phyloP scores from a whole-genome alignment of 148 eudicot genomes.

The Linanthus parryae region DNA sequence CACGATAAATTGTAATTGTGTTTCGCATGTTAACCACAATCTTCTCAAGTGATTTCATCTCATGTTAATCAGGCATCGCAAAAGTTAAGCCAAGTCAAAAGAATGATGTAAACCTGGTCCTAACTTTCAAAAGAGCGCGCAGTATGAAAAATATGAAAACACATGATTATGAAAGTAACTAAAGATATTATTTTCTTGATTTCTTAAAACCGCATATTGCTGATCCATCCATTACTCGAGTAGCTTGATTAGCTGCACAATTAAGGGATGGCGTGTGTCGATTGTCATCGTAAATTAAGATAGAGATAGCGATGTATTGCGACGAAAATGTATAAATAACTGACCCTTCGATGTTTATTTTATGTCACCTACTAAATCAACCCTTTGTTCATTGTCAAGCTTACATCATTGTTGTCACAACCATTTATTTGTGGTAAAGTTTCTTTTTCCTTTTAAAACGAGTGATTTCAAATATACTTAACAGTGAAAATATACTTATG shows the following conservation, averaged over 20 bases:
- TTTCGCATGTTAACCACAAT: too few species aligned
- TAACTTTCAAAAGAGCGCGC: too few species aligned
- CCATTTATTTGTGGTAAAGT: neutral
- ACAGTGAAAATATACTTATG: neutral
- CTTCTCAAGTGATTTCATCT: too few species aligned
- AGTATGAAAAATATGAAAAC: too few species aligned
- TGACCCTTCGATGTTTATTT: neutral
- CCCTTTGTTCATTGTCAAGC: neutral
- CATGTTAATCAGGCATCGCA: too few species aligned
- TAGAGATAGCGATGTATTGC: slow-evolving; percentile 1
- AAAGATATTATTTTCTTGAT: too few species aligned
- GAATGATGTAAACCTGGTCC: too few species aligned
- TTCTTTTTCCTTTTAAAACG: neutral
- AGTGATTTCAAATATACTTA: neutral
- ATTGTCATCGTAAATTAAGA: neutral
- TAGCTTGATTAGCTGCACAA: neutral
- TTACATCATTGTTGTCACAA: neutral
- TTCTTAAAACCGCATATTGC: neutral
- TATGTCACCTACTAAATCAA: neutral
- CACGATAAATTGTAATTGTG: too few species aligned
- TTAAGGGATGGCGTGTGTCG: neutral
- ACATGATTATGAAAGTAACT: too few species aligned
- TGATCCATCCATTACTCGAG: neutral
- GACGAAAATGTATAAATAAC: neutral
- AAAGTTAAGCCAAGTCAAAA: too few species aligned